Base-by-base conservation (phyloP, 129 eudicot genomes). In the Sambucus nigra region DNA sequence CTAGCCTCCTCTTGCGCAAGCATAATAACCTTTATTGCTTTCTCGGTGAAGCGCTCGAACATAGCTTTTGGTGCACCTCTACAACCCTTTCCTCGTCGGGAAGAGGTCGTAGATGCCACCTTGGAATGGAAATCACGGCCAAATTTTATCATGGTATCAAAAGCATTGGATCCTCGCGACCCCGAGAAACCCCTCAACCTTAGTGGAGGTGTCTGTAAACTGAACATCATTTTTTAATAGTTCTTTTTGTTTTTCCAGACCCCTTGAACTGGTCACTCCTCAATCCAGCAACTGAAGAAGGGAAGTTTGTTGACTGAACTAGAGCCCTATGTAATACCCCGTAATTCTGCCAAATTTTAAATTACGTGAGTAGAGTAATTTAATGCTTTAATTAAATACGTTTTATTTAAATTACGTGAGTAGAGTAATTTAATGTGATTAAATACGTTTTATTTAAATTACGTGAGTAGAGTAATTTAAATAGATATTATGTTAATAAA, bases 1-100 rank as follows among this genome's bases (percentile, higher is more conserved):
- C 89, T 87, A 15, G 96, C 88, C 73, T 87, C 96, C 67, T 87
- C 96, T 72, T 87, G 96, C 48, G 96, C 94, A 67, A 87, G 96
- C 96, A 87, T 83, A 12, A 87, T 87, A 40, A 87, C 96, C 72
- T 80, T 87, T 19, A 87, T 82, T 23, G 96, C 94, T 67, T 87
- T 87, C 49, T 87, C 94, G 14, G 96, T 87, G 39, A 87, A 87
- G 17, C 94, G 86, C 53, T 83, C 94, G 75, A 87, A 87, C 96
- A 87, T 80, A 31, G 94, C 94, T 74, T 62, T 76, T 29, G 88
- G 81, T 26, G 69, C 86, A 19, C 66, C 52, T 50, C 81, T 67
- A 55, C 72, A 19, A 23, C 69, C 71, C 49, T 69, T 75, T 68
- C 77, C 76, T 53, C 63, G 56, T 13, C 83, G 68, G 8, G 65